Percentiles rank a stretch among this genome's conserved stretches.
These are phyloP conservation scores for Annona cherimola DNA, from an alignment of 164 flowering plant genomes.

Conservation along the genomic window DNA sequence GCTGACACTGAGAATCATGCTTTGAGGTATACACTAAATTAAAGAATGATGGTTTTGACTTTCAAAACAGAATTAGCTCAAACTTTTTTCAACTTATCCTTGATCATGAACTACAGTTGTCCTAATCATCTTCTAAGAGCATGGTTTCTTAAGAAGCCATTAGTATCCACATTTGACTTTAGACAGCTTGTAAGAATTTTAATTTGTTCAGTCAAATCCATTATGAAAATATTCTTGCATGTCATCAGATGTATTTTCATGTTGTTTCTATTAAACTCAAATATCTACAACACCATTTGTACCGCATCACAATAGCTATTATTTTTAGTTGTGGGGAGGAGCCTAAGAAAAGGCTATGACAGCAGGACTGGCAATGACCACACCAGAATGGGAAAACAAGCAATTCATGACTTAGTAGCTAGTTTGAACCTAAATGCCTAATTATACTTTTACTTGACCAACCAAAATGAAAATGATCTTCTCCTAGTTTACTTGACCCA, in stretches of 20 bases:
- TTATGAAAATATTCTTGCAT: not conserved
- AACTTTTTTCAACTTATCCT: not conserved
- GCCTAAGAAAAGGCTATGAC: too few relatives aligned
- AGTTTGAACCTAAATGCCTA: too few relatives aligned
- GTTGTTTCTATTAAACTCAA: not conserved
- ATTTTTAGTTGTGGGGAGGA: too few relatives aligned
- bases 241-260: not conserved
- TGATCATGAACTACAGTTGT: not conserved
- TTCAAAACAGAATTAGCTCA: not conserved
- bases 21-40: slow-evolving; percentile 52
- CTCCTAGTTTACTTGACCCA: too few relatives aligned
- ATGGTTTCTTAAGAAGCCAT: not conserved
- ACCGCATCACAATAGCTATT: too few relatives aligned
- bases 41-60: not conserved
- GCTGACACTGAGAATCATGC: slow-evolving; percentile 99
- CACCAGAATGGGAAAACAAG: too few relatives aligned
- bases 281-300: too few relatives aligned
- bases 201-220: not conserved
- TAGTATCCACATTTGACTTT: not conserved
- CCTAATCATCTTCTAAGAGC: not conserved
- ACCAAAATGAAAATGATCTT: too few relatives aligned
- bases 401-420: too few relatives aligned
- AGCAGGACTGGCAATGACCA: too few relatives aligned
- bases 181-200: not conserved
- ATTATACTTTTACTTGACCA: too few relatives aligned